phyloP scores from a whole-genome alignment of 176 grass and related monocot genomes.

The Rhynchospora tenuis region DNA sequence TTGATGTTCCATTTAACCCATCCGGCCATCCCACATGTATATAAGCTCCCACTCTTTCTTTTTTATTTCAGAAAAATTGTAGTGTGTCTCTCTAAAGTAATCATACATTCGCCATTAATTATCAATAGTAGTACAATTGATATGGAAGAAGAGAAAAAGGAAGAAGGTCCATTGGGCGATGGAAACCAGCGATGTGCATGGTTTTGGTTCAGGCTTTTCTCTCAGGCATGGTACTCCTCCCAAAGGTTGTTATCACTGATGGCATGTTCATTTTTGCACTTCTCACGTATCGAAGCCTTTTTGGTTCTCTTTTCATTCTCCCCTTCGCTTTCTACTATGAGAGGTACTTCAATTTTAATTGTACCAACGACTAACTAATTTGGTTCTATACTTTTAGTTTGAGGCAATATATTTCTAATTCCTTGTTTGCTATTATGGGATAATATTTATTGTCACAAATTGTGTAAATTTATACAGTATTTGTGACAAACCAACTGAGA shows the following conservation, averaged over 20 bases:
- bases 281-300: constrained; percentile 32
- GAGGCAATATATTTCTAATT: neutral
- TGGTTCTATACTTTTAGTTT: neutral
- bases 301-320: constrained; percentile 27
- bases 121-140: neutral
- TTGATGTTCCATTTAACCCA: no score
- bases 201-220: constrained; percentile 31
- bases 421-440: no score
- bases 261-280: constrained; percentile 42
- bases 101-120: no score
- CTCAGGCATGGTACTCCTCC: constrained; percentile 41
- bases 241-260: constrained; percentile 29
- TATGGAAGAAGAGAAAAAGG: neutral
- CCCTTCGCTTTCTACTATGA: constrained; percentile 29
- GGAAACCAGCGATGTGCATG: constrained; percentile 33
- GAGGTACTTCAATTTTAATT: neutral
- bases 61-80: no score
- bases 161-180: neutral
- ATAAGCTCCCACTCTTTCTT: no score
- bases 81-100: no score
- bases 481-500: no score
- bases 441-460: neutral
- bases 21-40: no score
- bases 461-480: no score
- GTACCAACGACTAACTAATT: no score